Evolutionary conservation across 73 alveolate genomes (phyloP).

Genomic region (Paraurostyla sp.): DNA sequence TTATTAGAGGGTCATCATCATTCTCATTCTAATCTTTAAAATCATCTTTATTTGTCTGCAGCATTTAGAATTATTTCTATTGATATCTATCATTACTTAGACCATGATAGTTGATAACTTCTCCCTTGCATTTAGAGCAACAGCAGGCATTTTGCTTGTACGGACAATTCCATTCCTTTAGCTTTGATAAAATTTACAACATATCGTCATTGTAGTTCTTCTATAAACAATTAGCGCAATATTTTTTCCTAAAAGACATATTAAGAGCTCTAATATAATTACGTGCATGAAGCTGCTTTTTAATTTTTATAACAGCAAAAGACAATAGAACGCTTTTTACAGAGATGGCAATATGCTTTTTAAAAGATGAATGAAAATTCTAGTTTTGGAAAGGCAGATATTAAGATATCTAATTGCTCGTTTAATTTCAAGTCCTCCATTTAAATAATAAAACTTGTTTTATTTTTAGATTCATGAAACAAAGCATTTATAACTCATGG

Average conservation of each 20-base stretch:
- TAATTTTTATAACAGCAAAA: conserved; percentile 1
- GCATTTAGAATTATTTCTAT: background rate
- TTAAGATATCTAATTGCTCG: background rate
- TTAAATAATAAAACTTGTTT: background rate
- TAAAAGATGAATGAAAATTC: background rate
- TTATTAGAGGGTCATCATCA: too few relatives aligned
- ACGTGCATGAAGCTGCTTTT: conserved; percentile 20
- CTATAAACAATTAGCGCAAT: background rate
- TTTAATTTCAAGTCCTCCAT: conserved; percentile 24
- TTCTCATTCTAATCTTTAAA: background rate
- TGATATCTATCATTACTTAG: background rate
- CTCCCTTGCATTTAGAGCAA: background rate
- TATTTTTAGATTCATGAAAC: background rate
- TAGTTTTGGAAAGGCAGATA: background rate
- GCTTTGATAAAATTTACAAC: background rate
- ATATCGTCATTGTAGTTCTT: background rate
- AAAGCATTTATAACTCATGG: too few relatives aligned
- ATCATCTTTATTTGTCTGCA: background rate
- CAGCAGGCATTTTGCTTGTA: conserved; percentile 21
- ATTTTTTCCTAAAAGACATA: background rate
- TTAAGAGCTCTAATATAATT: background rate
- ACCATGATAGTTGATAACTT: background rate
- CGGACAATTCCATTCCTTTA: conserved; percentile 28
- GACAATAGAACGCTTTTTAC: background rate
- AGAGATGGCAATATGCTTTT: background rate